phyloP scores from a whole-genome alignment of 345 rosid genomes.

The Salix brachista region DNA sequence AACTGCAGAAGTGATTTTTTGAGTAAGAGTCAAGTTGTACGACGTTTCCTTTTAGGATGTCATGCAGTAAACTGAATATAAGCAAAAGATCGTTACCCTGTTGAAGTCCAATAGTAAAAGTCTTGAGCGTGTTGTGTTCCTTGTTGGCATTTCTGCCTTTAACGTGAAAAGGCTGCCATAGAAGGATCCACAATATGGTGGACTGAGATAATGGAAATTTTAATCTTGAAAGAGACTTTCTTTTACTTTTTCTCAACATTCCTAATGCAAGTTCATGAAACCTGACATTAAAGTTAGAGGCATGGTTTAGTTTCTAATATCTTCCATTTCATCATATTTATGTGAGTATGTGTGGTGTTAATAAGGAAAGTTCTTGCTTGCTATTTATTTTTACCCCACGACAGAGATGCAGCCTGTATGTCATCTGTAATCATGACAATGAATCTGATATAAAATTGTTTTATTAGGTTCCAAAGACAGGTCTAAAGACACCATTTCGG shows the following conservation, averaged over 20 bases:
- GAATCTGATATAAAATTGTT: conserved; percentile 22
- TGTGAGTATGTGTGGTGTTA: not conserved
- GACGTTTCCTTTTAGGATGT: not conserved
- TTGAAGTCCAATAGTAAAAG: not conserved
- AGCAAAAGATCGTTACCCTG: not conserved
- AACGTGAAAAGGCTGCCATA: not conserved
- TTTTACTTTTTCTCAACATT: not conserved
- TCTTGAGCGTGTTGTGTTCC: not conserved
- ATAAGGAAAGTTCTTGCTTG: not conserved
- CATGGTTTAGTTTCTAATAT: not conserved
- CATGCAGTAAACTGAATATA: not conserved
- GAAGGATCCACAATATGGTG: not conserved
- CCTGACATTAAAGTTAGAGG: not conserved
- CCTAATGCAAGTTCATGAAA: not conserved
- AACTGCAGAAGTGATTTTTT: not conserved
- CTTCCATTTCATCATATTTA: not conserved
- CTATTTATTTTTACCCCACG: not conserved
- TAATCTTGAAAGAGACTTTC: not conserved
- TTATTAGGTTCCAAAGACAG: conserved; percentile 75
- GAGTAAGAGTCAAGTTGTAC: not conserved
- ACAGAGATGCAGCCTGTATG: conserved; percentile 1
- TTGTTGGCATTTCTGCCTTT: not conserved
- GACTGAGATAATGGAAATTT: not conserved
- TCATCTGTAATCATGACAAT: not conserved
- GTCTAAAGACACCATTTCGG: conserved; percentile 84